Conservation (phyloP, 176 grass and related monocot genomes). For the Melocanna baccifera region DNA sequence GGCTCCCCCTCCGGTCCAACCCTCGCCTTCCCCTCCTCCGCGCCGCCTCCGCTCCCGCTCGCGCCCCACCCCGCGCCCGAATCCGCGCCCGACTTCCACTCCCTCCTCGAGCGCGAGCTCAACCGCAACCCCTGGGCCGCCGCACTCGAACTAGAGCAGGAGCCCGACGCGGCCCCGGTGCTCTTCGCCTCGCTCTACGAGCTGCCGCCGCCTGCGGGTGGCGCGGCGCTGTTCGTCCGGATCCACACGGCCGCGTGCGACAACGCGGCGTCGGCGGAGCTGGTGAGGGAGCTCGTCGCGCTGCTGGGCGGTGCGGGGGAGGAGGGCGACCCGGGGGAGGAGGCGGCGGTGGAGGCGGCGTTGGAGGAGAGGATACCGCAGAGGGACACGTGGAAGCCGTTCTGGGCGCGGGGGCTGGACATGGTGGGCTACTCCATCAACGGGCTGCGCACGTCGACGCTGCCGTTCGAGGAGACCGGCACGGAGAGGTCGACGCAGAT, state of each 20-base stretch:
- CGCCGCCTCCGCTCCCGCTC: background rate
- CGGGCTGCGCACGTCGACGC: constrained; percentile 64
- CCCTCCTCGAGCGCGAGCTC: constrained; percentile 79
- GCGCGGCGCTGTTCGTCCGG: constrained; percentile 48
- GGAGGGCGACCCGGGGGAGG: constrained; percentile 4
- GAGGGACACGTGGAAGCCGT: constrained; percentile 72
- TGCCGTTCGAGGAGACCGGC: constrained; percentile 59
- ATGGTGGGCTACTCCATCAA: constrained; percentile 87
- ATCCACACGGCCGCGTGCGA: constrained; percentile 82
- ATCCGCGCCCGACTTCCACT: constrained; percentile 42
- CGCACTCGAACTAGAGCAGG: background rate
- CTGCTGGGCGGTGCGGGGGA: constrained; percentile 23
- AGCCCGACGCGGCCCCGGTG: constrained; percentile 31
- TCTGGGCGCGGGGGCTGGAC: constrained; percentile 84
- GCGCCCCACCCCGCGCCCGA: background rate
- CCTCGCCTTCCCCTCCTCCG: constrained; percentile 40
- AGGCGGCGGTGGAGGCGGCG: constrained; percentile 30
- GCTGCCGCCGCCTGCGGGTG: background rate
- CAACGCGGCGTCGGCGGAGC: constrained; percentile 39
- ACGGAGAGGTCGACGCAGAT: constrained; percentile 53
- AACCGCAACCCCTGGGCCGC: constrained; percentile 68
- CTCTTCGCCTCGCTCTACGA: constrained; percentile 68
- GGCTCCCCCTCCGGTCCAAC: constrained; percentile 30
- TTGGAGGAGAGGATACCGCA: constrained; percentile 73
- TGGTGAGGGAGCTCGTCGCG: constrained; percentile 55